phyloP scores from a whole-genome alignment of 371 early-diverging fungal species.

The Gilbertella persicaria region DNA sequence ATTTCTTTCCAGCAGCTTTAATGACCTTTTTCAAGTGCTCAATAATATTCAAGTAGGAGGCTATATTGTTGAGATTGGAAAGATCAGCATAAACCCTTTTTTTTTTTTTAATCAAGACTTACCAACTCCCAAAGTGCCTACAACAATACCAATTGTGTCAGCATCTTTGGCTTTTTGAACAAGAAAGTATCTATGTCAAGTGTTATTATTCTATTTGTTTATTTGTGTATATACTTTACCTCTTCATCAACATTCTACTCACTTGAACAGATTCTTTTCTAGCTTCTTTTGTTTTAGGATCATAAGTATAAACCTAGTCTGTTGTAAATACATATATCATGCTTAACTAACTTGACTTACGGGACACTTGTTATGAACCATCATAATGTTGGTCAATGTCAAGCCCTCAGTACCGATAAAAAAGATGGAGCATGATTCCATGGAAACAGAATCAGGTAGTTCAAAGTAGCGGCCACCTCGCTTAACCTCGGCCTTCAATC shows the following conservation, averaged over 20 bases:
- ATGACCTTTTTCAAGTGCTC: conserved; percentile 78
- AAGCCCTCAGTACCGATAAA: conserved; percentile 84
- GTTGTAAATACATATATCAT: background rate
- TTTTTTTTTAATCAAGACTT: conserved; percentile 24
- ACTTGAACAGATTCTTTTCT: conserved; percentile 66
- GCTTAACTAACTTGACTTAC: conserved; percentile 28
- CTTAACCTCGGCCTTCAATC: conserved; percentile 23
- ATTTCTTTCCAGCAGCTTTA: conserved; percentile 75
- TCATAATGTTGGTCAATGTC: conserved; percentile 84
- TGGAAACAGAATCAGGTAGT: conserved; percentile 45
- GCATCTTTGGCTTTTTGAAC: conserved; percentile 94
- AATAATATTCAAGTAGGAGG: conserved; percentile 81
- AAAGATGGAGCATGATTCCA: conserved; percentile 70
- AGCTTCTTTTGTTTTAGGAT: conserved; percentile 57
- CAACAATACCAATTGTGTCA: conserved; percentile 90
- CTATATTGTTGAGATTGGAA: conserved; percentile 36
- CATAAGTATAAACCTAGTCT: conserved; percentile 59
- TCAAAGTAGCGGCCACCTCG: conserved; percentile 55
- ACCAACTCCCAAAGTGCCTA: conserved; percentile 95
- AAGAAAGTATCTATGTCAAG: conserved; percentile 61
- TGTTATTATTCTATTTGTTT: background rate
- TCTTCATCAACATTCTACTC: conserved; percentile 73
- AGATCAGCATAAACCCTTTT: background rate
- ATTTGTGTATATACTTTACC: conserved; percentile 37
- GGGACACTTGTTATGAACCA: conserved; percentile 72